Conservation (phyloP, 2,329 filamentous ascomycete genomes). For the Colletotrichum lindemuthianum region DNA sequence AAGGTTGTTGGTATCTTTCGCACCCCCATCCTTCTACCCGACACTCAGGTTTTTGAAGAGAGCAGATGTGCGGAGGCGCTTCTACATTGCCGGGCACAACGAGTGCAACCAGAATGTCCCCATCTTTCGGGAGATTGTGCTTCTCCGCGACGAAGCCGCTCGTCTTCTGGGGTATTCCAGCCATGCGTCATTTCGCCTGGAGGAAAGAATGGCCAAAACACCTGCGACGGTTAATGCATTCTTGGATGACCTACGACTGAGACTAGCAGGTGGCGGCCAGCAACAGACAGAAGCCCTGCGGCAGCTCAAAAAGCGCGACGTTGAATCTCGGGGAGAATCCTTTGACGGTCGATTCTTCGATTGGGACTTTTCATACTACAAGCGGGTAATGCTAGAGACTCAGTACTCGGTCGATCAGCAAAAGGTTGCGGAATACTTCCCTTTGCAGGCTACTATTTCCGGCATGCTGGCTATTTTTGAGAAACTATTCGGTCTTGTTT, state of each 20-base stretch:
- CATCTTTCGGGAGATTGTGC: slow-evolving; percentile 78
- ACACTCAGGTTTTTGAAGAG: too few species aligned
- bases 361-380: slow-evolving; percentile 66
- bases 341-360: slow-evolving; percentile 60
- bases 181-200: slow-evolving; percentile 79
- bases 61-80: slow-evolving; percentile 64
- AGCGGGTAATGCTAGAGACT: slow-evolving; percentile 61
- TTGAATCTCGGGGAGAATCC: slow-evolving; percentile 43
- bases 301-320: slow-evolving; percentile 59
- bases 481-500: slow-evolving; percentile 44
- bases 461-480: slow-evolving; percentile 63
- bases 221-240: slow-evolving; percentile 78
- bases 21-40: too few species aligned
- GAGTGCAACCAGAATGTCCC: slow-evolving; percentile 57
- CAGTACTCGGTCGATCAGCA: slow-evolving; percentile 64
- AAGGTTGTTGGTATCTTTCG: slow-evolving; percentile 56
- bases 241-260: slow-evolving; percentile 43
- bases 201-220: slow-evolving; percentile 88
- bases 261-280: slow-evolving; percentile 58
- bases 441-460: slow-evolving; percentile 59
- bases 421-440: slow-evolving; percentile 66
- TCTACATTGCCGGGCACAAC: neutral
- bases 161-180: slow-evolving; percentile 80
- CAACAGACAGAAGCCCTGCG: slow-evolving; percentile 61
- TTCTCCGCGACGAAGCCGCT: slow-evolving; percentile 81